Evolutionary conservation across 768 basidiomycete genomes (phyloP).

Genomic region (Suillus decipiens): DNA sequence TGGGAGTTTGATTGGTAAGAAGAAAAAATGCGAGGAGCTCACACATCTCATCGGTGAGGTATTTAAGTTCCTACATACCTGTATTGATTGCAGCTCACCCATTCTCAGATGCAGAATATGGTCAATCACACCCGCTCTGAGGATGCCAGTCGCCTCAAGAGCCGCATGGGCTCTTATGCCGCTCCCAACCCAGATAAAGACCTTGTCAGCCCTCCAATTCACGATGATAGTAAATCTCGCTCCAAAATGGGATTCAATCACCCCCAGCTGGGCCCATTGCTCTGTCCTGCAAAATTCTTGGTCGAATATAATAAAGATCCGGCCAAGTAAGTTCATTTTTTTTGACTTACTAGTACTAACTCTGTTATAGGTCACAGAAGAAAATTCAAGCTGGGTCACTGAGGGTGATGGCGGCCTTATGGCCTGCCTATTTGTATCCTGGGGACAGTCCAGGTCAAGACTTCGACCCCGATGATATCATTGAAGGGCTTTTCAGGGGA

Average conservation of each 20-base stretch:
- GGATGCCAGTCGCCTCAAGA: constrained; percentile 2
- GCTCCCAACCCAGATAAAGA: background rate
- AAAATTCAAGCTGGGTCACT: too few relatives aligned
- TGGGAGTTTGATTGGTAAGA: background rate
- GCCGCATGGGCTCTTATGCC: background rate
- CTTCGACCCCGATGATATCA: too few relatives aligned
- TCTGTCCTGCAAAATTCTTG: constrained; percentile 9
- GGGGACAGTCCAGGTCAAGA: too few relatives aligned
- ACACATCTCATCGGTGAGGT: background rate
- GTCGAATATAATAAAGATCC: background rate
- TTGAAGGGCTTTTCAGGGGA: too few relatives aligned
- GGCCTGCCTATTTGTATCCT: too few relatives aligned
- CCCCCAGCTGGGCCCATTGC: background rate
- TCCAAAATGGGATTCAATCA: too few relatives aligned
- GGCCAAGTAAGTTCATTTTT: background rate
- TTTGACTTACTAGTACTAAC: too few relatives aligned
- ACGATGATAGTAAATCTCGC: background rate
- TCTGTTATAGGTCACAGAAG: too few relatives aligned
- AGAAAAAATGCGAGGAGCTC: constrained; percentile 5
- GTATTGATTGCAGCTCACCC: background rate
- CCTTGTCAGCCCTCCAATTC: background rate
- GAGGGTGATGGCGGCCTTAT: too few relatives aligned
- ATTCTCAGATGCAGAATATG: constrained; percentile 4
- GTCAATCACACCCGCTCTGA: background rate
- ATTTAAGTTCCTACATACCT: background rate